These are phyloP conservation scores for Microsporum audouinii DNA, from an alignment of 2,329 filamentous ascomycete genomes.

Conservation along the genomic window DNA sequence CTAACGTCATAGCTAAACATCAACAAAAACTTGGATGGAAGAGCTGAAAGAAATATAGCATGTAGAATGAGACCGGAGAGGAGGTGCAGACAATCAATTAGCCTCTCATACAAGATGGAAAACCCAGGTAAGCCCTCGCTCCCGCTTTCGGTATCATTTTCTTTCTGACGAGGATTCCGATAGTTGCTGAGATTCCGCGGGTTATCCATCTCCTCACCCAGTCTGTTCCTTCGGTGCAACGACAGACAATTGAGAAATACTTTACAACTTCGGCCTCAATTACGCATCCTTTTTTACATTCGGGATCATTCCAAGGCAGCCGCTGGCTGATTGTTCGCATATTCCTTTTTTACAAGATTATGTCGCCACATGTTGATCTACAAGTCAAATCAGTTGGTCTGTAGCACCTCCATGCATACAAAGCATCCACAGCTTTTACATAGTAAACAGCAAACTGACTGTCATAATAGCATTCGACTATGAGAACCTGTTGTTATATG, in stretches of 20 bases:
- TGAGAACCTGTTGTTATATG: slow-evolving; percentile 55
- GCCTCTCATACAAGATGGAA: slow-evolving; percentile 10
- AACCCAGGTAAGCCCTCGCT: slow-evolving; percentile 15
- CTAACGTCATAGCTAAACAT: neutral
- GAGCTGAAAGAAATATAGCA: neutral
- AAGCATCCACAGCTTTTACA: neutral
- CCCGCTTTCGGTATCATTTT: neutral
- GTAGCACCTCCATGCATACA: slow-evolving; percentile 12
- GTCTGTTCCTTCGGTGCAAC: slow-evolving; percentile 55
- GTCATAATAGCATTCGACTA: slow-evolving; percentile 55
- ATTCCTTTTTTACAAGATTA: slow-evolving; percentile 74
- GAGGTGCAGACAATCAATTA: neutral
- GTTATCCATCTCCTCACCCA: slow-evolving; percentile 60
- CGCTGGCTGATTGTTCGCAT: slow-evolving; percentile 56
- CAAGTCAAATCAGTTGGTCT: slow-evolving; percentile 51
- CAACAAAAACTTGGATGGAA: neutral
- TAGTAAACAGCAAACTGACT: slow-evolving; percentile 2
- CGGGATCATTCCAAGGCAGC: slow-evolving; percentile 50
- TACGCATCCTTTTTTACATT: slow-evolving; percentile 65
- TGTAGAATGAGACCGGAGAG: neutral
- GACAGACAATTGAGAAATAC: slow-evolving; percentile 54
- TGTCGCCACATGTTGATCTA: slow-evolving; percentile 62
- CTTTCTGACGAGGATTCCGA: neutral
- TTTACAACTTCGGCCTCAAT: slow-evolving; percentile 64
- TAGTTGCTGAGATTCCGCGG: slow-evolving; percentile 48